Conservation (phyloP, 108 stramenopile species). For the Fistulifera pelliculosa region DNA sequence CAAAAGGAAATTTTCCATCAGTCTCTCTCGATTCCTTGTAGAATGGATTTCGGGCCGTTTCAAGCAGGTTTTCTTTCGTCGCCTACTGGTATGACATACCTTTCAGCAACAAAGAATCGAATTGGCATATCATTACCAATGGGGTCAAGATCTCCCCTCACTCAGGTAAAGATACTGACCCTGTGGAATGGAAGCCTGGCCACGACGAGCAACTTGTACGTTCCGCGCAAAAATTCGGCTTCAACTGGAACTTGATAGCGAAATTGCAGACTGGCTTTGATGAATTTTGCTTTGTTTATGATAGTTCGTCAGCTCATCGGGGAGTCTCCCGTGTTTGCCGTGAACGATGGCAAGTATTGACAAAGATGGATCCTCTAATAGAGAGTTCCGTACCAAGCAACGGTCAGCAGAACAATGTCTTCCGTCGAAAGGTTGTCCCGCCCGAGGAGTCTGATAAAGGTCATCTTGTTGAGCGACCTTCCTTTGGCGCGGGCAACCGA, state of each 20-base stretch:
- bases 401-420: neutral
- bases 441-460: neutral
- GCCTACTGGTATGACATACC: constrained; percentile 27
- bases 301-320: neutral
- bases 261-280: constrained; percentile 27
- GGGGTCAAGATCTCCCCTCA: constrained; percentile 55
- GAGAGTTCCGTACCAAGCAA: neutral
- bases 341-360: constrained; percentile 48
- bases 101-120: constrained; percentile 16
- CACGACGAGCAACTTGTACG: constrained; percentile 48
- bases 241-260: constrained; percentile 62
- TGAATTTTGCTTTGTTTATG: neutral
- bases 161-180: neutral
- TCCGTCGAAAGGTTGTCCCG: no score
- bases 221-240: constrained; percentile 33
- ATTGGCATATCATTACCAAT: constrained; percentile 56
- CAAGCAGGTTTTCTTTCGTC: constrained; percentile 28
- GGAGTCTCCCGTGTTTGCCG: constrained; percentile 35
- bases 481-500: no score
- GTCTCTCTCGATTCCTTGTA: constrained; percentile 19
- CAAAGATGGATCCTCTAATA: neutral
- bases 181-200: constrained; percentile 27
- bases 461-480: neutral
- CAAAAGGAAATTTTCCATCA: constrained; percentile 22
- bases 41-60: constrained; percentile 54